phyloP scores from a whole-genome alignment of 257 asterid genomes.

The Asclepias syriaca region DNA sequence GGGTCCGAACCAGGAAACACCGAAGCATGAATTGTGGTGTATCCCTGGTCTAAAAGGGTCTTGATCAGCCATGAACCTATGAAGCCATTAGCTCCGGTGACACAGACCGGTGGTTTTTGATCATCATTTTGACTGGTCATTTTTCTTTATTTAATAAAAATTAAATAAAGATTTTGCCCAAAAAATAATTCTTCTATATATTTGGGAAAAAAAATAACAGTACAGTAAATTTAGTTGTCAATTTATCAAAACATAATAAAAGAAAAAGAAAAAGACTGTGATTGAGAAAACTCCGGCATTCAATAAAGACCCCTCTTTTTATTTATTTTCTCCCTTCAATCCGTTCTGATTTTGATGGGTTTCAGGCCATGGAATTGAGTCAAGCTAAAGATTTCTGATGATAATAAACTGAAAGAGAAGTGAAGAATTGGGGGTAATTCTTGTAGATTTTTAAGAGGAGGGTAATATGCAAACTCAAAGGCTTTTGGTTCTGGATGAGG shows the following conservation, averaged over 20 bases:
- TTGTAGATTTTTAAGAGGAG: neutral
- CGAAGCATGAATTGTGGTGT: slow-evolving; percentile 82
- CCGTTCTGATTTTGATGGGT: neutral
- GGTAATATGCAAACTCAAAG: neutral
- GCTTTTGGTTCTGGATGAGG: neutral
- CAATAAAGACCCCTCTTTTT: neutral
- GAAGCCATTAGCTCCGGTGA: slow-evolving; percentile 96
- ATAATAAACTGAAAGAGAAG: neutral
- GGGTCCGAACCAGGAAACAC: slow-evolving; percentile 71
- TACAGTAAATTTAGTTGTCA: too few species aligned
- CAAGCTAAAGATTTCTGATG: neutral
- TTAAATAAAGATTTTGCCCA: too few species aligned
- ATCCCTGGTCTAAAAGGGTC: slow-evolving; percentile 57
- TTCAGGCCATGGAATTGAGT: neutral
- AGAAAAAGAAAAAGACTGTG: neutral
- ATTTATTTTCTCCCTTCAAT: neutral
- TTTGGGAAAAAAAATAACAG: too few species aligned
- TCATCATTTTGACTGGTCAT: neutral
- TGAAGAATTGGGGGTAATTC: neutral
- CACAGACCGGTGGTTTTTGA: slow-evolving; percentile 56
- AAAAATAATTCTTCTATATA: too few species aligned
- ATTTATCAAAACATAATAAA: too few species aligned
- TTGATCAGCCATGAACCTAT: slow-evolving; percentile 79
- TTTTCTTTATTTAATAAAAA: neutral
- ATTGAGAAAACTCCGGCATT: neutral